Conservation (phyloP, 257 asterid species). For the Nicotiana paniculata region DNA sequence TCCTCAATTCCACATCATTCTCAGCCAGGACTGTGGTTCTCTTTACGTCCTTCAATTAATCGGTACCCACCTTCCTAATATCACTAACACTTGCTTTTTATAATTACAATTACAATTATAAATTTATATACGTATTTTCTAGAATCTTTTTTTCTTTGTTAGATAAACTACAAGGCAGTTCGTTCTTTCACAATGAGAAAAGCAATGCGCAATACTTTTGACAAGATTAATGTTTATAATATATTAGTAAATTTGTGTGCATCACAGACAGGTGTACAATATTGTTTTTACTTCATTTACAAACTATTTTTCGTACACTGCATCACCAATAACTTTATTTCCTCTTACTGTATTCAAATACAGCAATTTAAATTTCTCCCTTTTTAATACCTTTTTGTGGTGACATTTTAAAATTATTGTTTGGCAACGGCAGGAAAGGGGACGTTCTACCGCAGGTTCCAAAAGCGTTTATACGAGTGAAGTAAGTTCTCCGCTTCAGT, state of each 20-base stretch:
- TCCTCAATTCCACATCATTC: not conserved
- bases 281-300: not conserved
- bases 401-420: not conserved
- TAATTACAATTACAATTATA: not conserved
- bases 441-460: constrained; percentile 14
- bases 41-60: not conserved
- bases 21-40: constrained; percentile 4
- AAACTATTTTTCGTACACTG: not conserved
- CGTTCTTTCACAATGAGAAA: too few relatives aligned
- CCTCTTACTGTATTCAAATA: not conserved
- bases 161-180: too few relatives aligned
- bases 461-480: constrained; percentile 16
- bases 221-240: too few relatives aligned
- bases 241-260: not conserved
- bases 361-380: not conserved
- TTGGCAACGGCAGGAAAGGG: constrained; percentile 13
- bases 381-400: not conserved
- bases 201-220: too few relatives aligned
- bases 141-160: too few relatives aligned
- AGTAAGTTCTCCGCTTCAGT: constrained; percentile 7
- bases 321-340: not conserved
- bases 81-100: not conserved
- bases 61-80: not conserved
- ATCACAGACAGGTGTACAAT: not conserved
- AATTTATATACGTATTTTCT: too few relatives aligned